A percentile compares a stretch with the other conserved stretches of the same genome.
phyloP scores from a whole-genome alignment of 2,329 filamentous ascomycete species.

The Parastagonospora nodorum region DNA sequence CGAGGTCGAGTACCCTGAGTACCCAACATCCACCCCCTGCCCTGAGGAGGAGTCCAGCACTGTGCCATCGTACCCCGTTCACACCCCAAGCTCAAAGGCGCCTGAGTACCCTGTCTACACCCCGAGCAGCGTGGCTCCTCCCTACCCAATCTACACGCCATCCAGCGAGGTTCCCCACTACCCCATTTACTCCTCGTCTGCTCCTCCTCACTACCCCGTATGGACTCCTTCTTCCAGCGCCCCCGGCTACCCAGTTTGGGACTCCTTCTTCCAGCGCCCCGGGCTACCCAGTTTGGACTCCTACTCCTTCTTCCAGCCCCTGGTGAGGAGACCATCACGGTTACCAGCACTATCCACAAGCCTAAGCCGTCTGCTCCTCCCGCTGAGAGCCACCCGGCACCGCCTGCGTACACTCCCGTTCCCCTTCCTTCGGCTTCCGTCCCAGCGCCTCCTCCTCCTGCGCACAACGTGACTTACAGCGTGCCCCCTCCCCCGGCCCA shows the following conservation, averaged over 20 bases:
- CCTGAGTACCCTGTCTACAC: not conserved
- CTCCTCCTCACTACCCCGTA: no score
- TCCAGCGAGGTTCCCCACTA: constrained; percentile 8
- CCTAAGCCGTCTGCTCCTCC: not conserved
- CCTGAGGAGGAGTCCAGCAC: not conserved
- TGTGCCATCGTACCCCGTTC: not conserved
- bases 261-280: not conserved
- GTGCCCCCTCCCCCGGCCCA: no score
- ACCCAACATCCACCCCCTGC: no score
- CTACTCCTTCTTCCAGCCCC: not conserved
- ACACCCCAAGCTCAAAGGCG: not conserved
- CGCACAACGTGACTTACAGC: no score
- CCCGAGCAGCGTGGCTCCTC: not conserved
- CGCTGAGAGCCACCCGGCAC: not conserved
- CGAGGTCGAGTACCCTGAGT: not conserved
- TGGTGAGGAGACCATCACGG: not conserved
- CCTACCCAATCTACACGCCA: constrained; percentile 12
- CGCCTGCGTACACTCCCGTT: not conserved
- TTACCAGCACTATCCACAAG: not conserved
- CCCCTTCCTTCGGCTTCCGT: constrained; percentile 3
- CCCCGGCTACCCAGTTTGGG: not conserved
- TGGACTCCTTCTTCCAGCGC: no score
- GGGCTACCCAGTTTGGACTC: not conserved
- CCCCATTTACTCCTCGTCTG: not conserved
- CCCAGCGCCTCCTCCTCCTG: no score